Conservation (phyloP, 768 basidiomycete genomes). For the Saitozyma sp. region DNA sequence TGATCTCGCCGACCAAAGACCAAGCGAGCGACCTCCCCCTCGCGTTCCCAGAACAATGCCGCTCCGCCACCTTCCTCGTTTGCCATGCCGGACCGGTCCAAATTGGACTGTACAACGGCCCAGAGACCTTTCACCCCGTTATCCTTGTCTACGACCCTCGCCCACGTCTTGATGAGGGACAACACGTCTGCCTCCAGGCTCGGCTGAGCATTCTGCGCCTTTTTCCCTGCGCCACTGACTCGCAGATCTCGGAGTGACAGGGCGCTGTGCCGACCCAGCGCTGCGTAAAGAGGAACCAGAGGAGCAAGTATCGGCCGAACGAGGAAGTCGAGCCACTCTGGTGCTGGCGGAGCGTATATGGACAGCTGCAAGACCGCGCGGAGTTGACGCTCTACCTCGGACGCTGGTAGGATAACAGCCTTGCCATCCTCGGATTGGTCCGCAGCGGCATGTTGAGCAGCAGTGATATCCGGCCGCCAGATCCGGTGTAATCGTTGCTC, state of each 20-base stretch:
- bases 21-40: too few species aligned
- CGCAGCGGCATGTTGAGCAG: background rate
- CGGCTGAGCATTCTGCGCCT: too few species aligned
- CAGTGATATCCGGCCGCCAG: background rate
- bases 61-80: too few species aligned
- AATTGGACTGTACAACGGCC: conserved; percentile 56
- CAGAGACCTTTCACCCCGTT: conserved; percentile 62
- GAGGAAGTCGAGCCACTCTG: conserved; percentile 63
- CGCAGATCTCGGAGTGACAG: too few species aligned
- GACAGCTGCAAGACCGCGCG: conserved; percentile 37
- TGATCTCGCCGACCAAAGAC: too few species aligned
- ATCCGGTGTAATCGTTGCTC: background rate
- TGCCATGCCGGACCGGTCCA: too few species aligned
- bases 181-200: too few species aligned
- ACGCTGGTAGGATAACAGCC: background rate
- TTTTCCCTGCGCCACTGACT: too few species aligned
- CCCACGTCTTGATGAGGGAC: conserved; percentile 62
- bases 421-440: background rate
- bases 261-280: conserved; percentile 24
- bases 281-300: conserved; percentile 64
- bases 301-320: conserved; percentile 68
- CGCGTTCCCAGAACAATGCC: too few species aligned
- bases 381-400: background rate
- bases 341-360: conserved; percentile 70
- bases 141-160: conserved; percentile 60